Evolutionary conservation across 306 rosid genomes (phyloP), one percentile per base, ranked within the genome.

Genomic region (Casuarina glauca): DNA sequence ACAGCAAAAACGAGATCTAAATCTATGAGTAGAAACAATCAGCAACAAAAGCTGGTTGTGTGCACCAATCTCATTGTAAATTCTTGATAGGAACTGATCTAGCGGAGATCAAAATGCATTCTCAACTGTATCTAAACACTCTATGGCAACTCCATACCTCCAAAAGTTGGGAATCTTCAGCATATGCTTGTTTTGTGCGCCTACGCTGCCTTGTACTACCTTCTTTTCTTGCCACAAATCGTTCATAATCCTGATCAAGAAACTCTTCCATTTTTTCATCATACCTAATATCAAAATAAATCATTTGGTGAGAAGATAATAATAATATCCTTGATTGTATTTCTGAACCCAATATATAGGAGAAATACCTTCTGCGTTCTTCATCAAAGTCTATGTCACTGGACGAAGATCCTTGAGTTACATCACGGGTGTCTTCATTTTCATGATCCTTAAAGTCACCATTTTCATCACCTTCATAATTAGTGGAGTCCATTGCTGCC

Each of bases 201-300:
- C 91, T 95, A 63, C 96, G 85, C 88, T 88, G 99, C 89, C 85
- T 91, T 76, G 97, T 9, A 77, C 82, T 80, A 76, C 97, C 99
- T 80, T 85, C 99, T 85, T 87, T 95, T 84, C 64, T 93, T 4
- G 92, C 70, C 80, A 87, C 86, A 81, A 82, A 89, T 60, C 79
- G 86, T 75, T 95, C 99, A 84, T 93, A 93, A 20, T 93, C 97
- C 82, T 86, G 86, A 17, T 95, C 97, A 49, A 91, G 79, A 69
- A 88, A 80, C 1, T 85, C 86, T 49, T 95, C 99, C 94, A 95
- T 89, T 83, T 87, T 84, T 72, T 89, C 96, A 79, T 92, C 89
- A 67, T 95, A 95, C 81, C 97, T 93, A 82, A 62, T 48, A 79
- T 74, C 74, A 78, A 55, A 78, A 67, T 19, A 81, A 42, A 46